A percentile compares a stretch with the other conserved stretches of the same genome.
Evolutionary conservation across 2,329 filamentous ascomycete genomes (phyloP).

Genomic region (Hypomyces perniciosus): DNA sequence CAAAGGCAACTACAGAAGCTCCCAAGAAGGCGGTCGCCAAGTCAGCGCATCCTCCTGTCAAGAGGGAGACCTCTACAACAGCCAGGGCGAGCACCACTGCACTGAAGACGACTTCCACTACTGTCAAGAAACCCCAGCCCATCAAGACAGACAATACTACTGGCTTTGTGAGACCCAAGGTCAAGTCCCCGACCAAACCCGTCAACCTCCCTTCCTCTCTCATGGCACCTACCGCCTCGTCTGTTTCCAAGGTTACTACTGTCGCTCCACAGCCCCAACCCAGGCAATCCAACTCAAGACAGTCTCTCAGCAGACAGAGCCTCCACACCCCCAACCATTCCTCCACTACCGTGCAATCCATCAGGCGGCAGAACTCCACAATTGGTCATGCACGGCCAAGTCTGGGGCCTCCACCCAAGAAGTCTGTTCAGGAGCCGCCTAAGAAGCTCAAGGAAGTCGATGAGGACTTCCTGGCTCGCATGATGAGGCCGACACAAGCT

Average conservation of each 20-base stretch:
- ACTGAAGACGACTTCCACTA: constrained; percentile 24
- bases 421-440: constrained; percentile 29
- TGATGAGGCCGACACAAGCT: constrained; percentile 71
- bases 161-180: constrained; percentile 51
- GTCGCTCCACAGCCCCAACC: constrained; percentile 13
- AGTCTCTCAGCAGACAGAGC: constrained; percentile 33
- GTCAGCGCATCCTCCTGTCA: constrained; percentile 21
- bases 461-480: constrained; percentile 69
- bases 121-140: constrained; percentile 38
- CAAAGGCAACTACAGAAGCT: constrained; percentile 20
- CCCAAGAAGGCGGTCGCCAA: constrained; percentile 25
- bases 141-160: constrained; percentile 35
- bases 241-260: constrained; percentile 48
- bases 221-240: constrained; percentile 64
- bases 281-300: constrained; percentile 19
- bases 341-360: constrained; percentile 21
- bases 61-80: constrained; percentile 29
- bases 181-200: constrained; percentile 63
- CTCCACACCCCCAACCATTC: constrained; percentile 17
- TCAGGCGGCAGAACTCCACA: constrained; percentile 42
- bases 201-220: constrained; percentile 61
- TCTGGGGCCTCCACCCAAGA: constrained; percentile 54
- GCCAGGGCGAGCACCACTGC: constrained; percentile 22
- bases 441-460: constrained; percentile 54
- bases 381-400: constrained; percentile 44